Percentiles rank a stretch among this genome's conserved stretches.
These are phyloP conservation scores for Haberlea rhodopensis DNA, from an alignment of 257 asterid species.

Conservation along the genomic window DNA sequence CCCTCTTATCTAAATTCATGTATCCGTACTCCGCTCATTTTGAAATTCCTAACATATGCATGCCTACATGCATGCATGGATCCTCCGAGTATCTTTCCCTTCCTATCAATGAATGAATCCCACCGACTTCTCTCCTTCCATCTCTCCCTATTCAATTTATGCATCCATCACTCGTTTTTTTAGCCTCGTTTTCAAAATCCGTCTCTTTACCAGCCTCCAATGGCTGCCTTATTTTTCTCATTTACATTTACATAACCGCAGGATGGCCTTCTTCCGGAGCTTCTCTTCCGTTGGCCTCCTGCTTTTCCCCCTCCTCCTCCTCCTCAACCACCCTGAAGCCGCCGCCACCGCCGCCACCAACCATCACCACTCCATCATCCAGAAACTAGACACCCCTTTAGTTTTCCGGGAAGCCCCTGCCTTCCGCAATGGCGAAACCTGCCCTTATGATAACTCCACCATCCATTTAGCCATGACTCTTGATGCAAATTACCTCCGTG, in stretches of 20 bases:
- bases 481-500: constrained; percentile 60
- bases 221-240: constrained; percentile 47
- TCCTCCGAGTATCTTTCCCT: constrained; percentile 38
- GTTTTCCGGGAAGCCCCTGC: constrained; percentile 69
- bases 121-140: constrained; percentile 35
- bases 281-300: constrained; percentile 54
- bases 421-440: constrained; percentile 51
- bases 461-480: constrained; percentile 76
- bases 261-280: constrained; percentile 67
- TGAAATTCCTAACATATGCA: neutral
- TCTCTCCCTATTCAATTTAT: neutral
- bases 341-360: constrained; percentile 12
- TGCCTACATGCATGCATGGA: constrained; percentile 12
- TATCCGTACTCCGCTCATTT: neutral
- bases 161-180: constrained; percentile 34
- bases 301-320: constrained; percentile 45
- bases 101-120: constrained; percentile 34
- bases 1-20: neutral
- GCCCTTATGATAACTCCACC: constrained; percentile 21
- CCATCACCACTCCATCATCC: constrained; percentile 23
- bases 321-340: neutral
- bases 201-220: constrained; percentile 52
- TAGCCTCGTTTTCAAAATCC: constrained; percentile 32
- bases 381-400: constrained; percentile 9
- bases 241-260: constrained; percentile 33